phyloP scores from a whole-genome alignment of 148 eudicot species.

The Chenopodium suecicum region DNA sequence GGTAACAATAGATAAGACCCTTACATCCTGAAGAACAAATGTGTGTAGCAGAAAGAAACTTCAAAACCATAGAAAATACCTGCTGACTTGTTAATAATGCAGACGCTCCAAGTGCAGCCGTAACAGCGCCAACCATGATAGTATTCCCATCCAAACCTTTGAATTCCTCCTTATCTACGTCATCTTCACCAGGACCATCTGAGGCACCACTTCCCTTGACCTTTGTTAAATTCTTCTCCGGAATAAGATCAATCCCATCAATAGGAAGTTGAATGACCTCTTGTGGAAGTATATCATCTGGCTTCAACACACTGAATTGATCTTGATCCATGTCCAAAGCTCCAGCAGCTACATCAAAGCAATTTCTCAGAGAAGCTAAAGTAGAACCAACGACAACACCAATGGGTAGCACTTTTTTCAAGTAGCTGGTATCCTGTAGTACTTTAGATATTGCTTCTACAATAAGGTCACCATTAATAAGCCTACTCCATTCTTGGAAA shows the following conservation, averaged over 20 bases:
- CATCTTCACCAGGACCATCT: constrained; percentile 16
- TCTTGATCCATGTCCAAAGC: constrained; percentile 30
- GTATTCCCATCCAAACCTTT: constrained; percentile 29
- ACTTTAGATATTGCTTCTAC: constrained; percentile 55
- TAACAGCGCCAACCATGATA: constrained; percentile 80
- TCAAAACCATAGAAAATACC: constrained; percentile 40
- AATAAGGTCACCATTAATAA: constrained; percentile 45
- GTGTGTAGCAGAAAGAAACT: not conserved
- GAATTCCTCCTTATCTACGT: constrained; percentile 25
- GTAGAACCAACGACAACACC: constrained; percentile 85
- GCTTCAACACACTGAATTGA: constrained; percentile 15
- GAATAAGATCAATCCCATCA: constrained; percentile 20
- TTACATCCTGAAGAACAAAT: not conserved
- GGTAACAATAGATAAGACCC: not conserved
- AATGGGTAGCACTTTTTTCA: constrained; percentile 70
- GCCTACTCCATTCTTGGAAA: constrained; percentile 34
- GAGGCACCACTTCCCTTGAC: constrained; percentile 6
- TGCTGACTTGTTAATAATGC: constrained; percentile 59
- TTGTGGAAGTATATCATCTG: constrained; percentile 24
- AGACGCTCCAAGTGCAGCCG: constrained; percentile 95
- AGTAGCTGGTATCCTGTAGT: constrained; percentile 51
- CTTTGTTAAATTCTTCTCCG: constrained; percentile 9
- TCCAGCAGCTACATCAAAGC: constrained; percentile 38
- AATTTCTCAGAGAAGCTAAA: constrained; percentile 78
- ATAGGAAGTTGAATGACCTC: constrained; percentile 26